phyloP scores from a whole-genome alignment of 1,284 basidiomycete genomes.

The Fomitopsis pinicola region DNA sequence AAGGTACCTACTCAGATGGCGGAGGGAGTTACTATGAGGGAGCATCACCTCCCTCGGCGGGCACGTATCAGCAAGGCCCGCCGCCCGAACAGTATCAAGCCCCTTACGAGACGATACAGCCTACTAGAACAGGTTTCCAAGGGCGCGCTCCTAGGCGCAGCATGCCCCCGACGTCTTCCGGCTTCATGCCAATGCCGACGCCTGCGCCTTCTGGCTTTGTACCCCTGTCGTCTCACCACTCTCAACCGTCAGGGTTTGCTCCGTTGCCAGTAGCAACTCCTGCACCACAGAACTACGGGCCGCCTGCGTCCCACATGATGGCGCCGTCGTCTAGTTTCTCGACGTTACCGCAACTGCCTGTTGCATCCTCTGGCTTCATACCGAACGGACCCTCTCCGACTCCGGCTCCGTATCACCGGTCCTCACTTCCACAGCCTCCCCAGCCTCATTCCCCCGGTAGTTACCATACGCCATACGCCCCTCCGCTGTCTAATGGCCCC shows the following conservation, averaged over 20 bases:
- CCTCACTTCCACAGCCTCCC: slow-evolving; percentile 13
- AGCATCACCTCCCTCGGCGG: slow-evolving; percentile 32
- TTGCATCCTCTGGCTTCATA: slow-evolving; percentile 22
- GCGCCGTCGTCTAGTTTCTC: slow-evolving; percentile 29
- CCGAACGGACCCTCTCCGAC: slow-evolving; percentile 8
- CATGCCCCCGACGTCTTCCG: slow-evolving; percentile 60
- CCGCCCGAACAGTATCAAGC: slow-evolving; percentile 41
- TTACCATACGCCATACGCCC: slow-evolving; percentile 9
- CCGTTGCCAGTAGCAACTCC: slow-evolving; percentile 31
- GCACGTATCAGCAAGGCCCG: slow-evolving; percentile 29
- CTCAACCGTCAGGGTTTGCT: slow-evolving; percentile 44
- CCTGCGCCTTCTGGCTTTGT: slow-evolving; percentile 29
- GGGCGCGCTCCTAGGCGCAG: slow-evolving; percentile 56
- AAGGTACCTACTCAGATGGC: slow-evolving; percentile 23
- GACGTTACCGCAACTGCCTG: slow-evolving; percentile 14
- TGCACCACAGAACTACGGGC: slow-evolving; percentile 23
- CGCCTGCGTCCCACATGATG: slow-evolving; percentile 26
- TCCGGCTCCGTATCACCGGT: slow-evolving; percentile 15
- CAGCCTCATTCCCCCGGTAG: slow-evolving; percentile 8
- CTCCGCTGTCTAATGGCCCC: slow-evolving; percentile 10
- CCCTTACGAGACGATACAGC: slow-evolving; percentile 45
- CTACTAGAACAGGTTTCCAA: slow-evolving; percentile 31
- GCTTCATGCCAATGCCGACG: slow-evolving; percentile 45
- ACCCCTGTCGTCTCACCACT: slow-evolving; percentile 31
- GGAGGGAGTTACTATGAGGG: slow-evolving; percentile 16